A percentile compares a stretch with the other conserved stretches of the same genome.
Evolutionary conservation across 139 green algal genomes (phyloP).

Genomic region (Marvania coccoides): DNA sequence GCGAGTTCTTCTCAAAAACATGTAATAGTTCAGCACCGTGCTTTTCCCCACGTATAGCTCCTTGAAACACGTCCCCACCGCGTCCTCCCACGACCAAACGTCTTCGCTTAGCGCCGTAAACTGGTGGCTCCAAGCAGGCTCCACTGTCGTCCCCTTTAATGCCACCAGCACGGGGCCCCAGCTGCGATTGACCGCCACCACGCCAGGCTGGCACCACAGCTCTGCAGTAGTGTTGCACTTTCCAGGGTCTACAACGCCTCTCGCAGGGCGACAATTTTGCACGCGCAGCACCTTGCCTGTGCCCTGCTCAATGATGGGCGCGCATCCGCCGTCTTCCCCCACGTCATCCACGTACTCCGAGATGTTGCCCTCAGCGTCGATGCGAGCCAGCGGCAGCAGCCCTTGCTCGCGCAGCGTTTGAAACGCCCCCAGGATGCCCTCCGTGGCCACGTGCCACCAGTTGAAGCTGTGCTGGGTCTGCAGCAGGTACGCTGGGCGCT

Average conservation of each 20-base stretch:
- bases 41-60: conserved; percentile 22
- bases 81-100: background rate
- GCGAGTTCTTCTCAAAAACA: too few relatives aligned
- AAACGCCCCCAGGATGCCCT: conserved; percentile 27
- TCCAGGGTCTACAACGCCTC: background rate
- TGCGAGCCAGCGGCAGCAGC: conserved; percentile 23
- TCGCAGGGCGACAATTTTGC: background rate
- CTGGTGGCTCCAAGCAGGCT: background rate
- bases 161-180: background rate
- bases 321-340: background rate
- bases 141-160: background rate
- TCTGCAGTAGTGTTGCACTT: background rate
- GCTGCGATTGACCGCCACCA: background rate
- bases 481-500: conserved; percentile 23
- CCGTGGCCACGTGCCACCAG: conserved; percentile 32
- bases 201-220: background rate
- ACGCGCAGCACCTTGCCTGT: background rate
- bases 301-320: background rate
- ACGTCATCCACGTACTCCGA: background rate
- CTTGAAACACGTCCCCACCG: conserved; percentile 14
- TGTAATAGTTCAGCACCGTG: conserved; percentile 31
- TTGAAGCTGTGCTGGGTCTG: conserved; percentile 24
- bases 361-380: conserved; percentile 19
- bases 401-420: conserved; percentile 30
- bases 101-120: conserved; percentile 3